Base-by-base conservation (phyloP, 1,139 yeast genomes). In the Candida glucosophila region DNA sequence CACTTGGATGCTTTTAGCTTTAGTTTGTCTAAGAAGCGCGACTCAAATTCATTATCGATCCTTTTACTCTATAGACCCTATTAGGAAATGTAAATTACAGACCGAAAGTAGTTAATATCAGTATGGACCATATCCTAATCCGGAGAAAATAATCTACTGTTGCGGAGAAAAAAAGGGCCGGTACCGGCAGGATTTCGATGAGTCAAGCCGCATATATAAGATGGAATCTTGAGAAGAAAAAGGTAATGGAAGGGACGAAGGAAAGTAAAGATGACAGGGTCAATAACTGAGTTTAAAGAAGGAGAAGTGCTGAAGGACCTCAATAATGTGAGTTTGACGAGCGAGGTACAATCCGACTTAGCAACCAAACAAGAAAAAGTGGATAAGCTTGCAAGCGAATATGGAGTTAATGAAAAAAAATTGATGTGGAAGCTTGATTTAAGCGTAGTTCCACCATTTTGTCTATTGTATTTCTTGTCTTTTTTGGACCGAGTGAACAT, bases 401-500 rank as follows among this genome's bases (percentile, higher is more conserved):
- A 44, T 25, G 58, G 58, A 4, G 49, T 64, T 6, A 44, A 65
- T 36, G 65, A 73, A 23, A 49, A 41, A 25, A 65, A 55, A 39
- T 55, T 79, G 27, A 72, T 73, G 73, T 55, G 69, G 61, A 78
- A 77, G 40, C 58, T 76, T 20, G 88, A 78, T 41, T 28, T 72
- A 5, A 68, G 77, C 32, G 77, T 78, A 23, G 73, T 78, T 16
- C 83, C 85, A 4, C 77, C 85, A 17, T 75, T 78, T 39, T 74
- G 83, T 47, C 49, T 77, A 22, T 59, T 79, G 23, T 78, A 79
- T 41, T 70, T 79, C 41, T 60, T 78, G 36, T 73, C 83, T 1
- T 79, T 78, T 39, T 56, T 78, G 44, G 88, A 78, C 45, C 60
- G 86, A 44, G 83, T 77, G 27, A 79, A 78, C 45, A 77, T 79